These are phyloP conservation scores for Solanum gracilifrons DNA, from an alignment of 257 asterid genomes.

Conservation along the genomic window DNA sequence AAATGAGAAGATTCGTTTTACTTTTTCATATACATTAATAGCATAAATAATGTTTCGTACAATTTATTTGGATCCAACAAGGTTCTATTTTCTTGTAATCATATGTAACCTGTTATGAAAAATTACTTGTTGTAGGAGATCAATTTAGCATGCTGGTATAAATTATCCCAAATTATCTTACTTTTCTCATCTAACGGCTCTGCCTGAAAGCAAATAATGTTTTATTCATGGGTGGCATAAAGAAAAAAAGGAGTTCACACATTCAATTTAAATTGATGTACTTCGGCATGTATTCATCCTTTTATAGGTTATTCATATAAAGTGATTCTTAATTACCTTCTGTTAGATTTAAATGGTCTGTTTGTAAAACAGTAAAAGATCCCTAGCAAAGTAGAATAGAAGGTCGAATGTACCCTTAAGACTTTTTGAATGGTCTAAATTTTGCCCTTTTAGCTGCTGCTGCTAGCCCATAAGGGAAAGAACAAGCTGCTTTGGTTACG, in stretches of 20 bases:
- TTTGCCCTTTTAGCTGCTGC: background rate
- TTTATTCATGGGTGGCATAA: background rate
- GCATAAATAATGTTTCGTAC: background rate
- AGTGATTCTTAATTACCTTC: background rate
- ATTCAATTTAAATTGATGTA: background rate
- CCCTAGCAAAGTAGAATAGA: background rate
- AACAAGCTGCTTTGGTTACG: background rate
- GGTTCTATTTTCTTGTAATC: background rate
- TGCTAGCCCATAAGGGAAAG: background rate
- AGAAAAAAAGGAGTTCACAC: background rate
- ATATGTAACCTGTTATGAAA: background rate
- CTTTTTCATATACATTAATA: background rate
- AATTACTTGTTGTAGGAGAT: background rate
- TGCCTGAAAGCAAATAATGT: background rate
- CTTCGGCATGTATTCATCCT: background rate
- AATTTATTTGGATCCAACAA: background rate
- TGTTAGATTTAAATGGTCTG: background rate
- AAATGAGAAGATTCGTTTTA: background rate
- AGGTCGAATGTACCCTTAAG: background rate
- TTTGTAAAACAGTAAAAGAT: background rate
- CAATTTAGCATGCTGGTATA: background rate
- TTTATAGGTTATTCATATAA: background rate
- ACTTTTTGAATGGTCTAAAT: background rate
- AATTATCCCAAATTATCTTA: background rate
- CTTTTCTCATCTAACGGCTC: background rate